Base-by-base conservation (phyloP, 2,329 filamentous ascomycete genomes). In the Hypocreales sp. region DNA sequence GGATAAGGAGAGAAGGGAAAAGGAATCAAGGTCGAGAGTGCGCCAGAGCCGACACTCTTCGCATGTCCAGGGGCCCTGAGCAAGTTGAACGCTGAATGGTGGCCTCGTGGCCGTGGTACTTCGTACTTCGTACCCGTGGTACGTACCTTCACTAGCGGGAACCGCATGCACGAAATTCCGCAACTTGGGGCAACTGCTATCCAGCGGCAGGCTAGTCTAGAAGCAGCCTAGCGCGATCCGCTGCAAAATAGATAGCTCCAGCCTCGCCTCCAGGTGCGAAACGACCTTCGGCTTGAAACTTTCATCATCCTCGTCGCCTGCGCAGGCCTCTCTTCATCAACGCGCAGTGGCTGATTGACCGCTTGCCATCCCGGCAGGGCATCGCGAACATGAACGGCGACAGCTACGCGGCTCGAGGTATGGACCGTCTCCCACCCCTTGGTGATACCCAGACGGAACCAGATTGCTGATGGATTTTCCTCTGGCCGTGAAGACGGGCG, bases 381-480 rank as follows among this genome's bases (percentile, higher is more conserved):
- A 35, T 36, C 35, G 25, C 12, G 30, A 71, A 34, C 33, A 90
- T 90, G 81, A 87, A 87, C 77, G 80, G 79, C 49, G 80, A 87
- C 53, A 77, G 64, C 52, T 87, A 86, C 55, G 72, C 73, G 47
- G 73, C 78, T 42, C 71, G 80, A 71, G 79, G 80, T 81, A 61
- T 52, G 60, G n/a, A n/a, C n/a, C n/a, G n/a, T n/a, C n/a, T 47
- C 40, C 39, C 30, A 44, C 11, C 17, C n/a, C 8, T 25, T 18
- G 12, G 22, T 7, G 11, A 21, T 15, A 13, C 5, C 20, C 18
- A 11, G n/a, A n/a, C n/a, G n/a, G n/a, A n/a, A n/a, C n/a, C n/a
- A n/a, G n/a, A n/a, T n/a, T n/a, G n/a, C n/a, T n/a, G n/a, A n/a
- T n/a, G n/a, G n/a, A n/a, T n/a, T n/a, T n/a, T n/a, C n/a, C n/a